These are phyloP conservation scores for Globisporangium middletonii DNA, from an alignment of 352 stramenopile species.

Conservation along the genomic window DNA sequence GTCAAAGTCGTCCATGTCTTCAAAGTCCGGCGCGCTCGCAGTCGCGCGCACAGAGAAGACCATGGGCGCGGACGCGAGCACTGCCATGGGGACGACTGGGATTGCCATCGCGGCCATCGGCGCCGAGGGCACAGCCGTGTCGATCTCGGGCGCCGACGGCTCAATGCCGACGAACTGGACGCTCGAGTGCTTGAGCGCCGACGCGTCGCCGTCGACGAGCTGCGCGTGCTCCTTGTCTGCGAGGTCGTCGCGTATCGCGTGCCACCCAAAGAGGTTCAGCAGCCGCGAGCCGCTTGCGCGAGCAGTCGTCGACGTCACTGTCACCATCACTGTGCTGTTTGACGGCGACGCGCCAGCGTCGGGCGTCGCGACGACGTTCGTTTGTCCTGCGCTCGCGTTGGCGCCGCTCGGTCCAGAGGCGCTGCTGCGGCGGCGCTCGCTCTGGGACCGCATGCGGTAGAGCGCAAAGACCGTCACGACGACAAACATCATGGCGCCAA, in stretches of 20 bases:
- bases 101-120: constrained; percentile 14
- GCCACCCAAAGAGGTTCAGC: constrained; percentile 40
- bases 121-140: constrained; percentile 5
- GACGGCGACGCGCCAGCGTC: constrained; percentile 7
- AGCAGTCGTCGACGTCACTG: constrained; percentile 16
- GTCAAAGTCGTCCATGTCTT: constrained; percentile 13
- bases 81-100: constrained; percentile 2
- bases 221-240: constrained; percentile 44
- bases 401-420: neutral
- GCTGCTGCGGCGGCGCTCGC: constrained; percentile 12
- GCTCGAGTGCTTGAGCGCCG: constrained; percentile 11
- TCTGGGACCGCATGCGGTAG: constrained; percentile 35
- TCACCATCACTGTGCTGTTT: constrained; percentile 11
- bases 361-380: constrained; percentile 10
- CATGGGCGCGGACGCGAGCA: constrained; percentile 9
- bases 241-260: constrained; percentile 32
- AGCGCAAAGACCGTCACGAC: constrained; percentile 42
- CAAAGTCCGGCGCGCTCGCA: constrained; percentile 14
- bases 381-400: neutral
- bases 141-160: constrained; percentile 17
- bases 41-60: constrained; percentile 12
- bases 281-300: constrained; percentile 2
- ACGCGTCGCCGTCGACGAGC: constrained; percentile 21
- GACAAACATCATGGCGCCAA: constrained; percentile 41
- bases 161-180: constrained; percentile 13